phyloP scores from a whole-genome alignment of 768 basidiomycete species.

The Mrakia gelida region DNA sequence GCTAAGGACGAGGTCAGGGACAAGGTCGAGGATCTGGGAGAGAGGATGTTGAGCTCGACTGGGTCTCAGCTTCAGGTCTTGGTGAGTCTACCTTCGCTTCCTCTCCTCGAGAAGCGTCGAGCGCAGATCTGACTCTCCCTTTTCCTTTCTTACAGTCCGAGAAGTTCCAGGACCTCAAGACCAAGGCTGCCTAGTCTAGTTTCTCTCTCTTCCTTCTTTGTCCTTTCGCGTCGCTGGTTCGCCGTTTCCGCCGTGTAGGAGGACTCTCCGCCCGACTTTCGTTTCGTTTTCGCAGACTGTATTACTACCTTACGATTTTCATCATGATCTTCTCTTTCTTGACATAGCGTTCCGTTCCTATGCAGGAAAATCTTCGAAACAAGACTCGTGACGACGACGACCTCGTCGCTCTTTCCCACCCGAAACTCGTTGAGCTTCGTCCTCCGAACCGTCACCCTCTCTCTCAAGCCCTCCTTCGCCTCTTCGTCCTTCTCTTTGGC shows the following conservation, averaged over 20 bases:
- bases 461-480: background rate
- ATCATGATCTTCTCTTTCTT: background rate
- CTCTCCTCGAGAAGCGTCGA: too few species aligned
- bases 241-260: too few species aligned
- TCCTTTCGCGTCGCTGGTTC: background rate
- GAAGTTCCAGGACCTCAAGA: slow-evolving; percentile 2
- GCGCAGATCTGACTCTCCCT: background rate
- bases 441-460: background rate
- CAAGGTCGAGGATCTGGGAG: slow-evolving; percentile 9
- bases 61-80: background rate
- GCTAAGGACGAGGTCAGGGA: background rate
- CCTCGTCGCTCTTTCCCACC: background rate
- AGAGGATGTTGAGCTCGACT: background rate
- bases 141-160: background rate
- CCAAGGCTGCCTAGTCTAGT: background rate
- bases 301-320: background rate
- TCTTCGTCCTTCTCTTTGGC: background rate
- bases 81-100: background rate
- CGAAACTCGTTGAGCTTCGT: background rate
- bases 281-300: background rate
- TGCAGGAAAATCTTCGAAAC: too few species aligned
- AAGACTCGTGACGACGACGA: background rate
- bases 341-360: background rate
- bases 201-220: background rate
- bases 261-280: background rate